phyloP scores from a whole-genome alignment of 2,329 filamentous ascomycete species.

The Albophoma yamanashiensis region DNA sequence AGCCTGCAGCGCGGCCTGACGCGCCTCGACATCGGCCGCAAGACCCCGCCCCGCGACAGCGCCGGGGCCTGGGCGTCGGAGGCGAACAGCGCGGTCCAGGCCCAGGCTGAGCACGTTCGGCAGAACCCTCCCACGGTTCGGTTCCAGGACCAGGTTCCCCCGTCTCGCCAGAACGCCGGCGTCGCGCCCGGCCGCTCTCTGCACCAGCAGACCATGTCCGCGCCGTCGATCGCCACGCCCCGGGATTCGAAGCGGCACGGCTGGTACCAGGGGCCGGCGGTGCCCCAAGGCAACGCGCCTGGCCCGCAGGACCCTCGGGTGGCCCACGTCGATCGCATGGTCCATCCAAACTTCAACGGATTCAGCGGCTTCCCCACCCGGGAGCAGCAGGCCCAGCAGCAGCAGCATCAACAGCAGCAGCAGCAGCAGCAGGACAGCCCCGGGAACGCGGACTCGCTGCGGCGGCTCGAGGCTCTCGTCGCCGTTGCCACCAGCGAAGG shows the following conservation, averaged over 20 bases:
- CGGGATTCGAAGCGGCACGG: constrained; percentile 56
- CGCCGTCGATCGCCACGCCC: constrained; percentile 43
- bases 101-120: constrained; percentile 41
- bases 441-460: constrained; percentile 20
- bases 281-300: constrained; percentile 24
- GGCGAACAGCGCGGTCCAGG: constrained; percentile 42
- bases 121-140: constrained; percentile 37
- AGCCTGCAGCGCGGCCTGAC: constrained; percentile 56
- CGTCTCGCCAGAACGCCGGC: constrained; percentile 18
- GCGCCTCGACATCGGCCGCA: constrained; percentile 51
- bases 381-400: constrained; percentile 11
- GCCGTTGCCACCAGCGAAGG: constrained; percentile 34
- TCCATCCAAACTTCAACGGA: constrained; percentile 43
- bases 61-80: constrained; percentile 48
- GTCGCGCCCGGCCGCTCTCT: constrained; percentile 15
- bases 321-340: constrained; percentile 43
- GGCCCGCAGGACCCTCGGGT: constrained; percentile 19
- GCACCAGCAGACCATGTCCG: constrained; percentile 51
- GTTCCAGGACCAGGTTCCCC: constrained; percentile 38
- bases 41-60: constrained; percentile 38
- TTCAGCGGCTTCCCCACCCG: constrained; percentile 39
- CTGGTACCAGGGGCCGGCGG: constrained; percentile 55
- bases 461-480: constrained; percentile 30
- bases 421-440: constrained; percentile 19
- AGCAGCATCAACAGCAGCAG: constrained; percentile 13